Percentiles rank a stretch among this genome's conserved stretches.
Conservation (phyloP, 345 rosid genomes). For the Ceriops decandra region DNA sequence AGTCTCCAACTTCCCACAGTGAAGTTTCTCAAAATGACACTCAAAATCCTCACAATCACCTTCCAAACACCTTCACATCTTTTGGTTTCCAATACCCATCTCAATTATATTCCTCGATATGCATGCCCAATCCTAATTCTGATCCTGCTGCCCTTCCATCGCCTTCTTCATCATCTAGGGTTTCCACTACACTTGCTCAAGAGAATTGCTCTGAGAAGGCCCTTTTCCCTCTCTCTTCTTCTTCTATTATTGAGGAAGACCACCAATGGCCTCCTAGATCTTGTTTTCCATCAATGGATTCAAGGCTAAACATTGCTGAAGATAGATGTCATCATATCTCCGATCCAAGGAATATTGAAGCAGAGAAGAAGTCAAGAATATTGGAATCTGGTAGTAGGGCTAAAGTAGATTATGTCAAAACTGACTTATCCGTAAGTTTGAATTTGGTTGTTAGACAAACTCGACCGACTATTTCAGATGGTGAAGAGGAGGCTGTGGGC, state of each 20-base stretch:
- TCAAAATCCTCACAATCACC: conserved; percentile 20
- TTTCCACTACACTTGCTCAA: conserved; percentile 33
- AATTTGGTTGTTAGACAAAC: conserved; percentile 49
- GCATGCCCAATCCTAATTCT: conserved; percentile 63
- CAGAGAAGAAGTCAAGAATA: conserved; percentile 35
- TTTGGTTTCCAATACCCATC: conserved; percentile 38
- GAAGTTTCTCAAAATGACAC: conserved; percentile 31
- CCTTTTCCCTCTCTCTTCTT: conserved; percentile 28
- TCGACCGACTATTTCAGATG: conserved; percentile 27
- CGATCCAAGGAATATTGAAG: conserved; percentile 27
- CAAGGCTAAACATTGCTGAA: conserved; percentile 26
- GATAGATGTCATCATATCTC: conserved; percentile 22
- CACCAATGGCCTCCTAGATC: conserved; percentile 22
- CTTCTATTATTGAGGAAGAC: conserved; percentile 31
- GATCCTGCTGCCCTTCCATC: conserved; percentile 31
- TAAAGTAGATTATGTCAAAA: conserved; percentile 38
- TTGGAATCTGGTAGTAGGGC: conserved; percentile 27
- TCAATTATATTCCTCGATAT: conserved; percentile 45
- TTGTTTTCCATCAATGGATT: conserved; percentile 29
- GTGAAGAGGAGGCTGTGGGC: conserved; percentile 28
- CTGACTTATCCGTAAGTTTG: conserved; percentile 58
- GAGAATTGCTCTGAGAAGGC: conserved; percentile 21
- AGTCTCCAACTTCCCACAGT: conserved; percentile 28
- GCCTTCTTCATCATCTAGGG: conserved; percentile 45
- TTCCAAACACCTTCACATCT: conserved; percentile 30